These are phyloP conservation scores for Tolypocladium tundrense DNA, from an alignment of 2,329 filamentous ascomycete genomes.

Conservation along the genomic window DNA sequence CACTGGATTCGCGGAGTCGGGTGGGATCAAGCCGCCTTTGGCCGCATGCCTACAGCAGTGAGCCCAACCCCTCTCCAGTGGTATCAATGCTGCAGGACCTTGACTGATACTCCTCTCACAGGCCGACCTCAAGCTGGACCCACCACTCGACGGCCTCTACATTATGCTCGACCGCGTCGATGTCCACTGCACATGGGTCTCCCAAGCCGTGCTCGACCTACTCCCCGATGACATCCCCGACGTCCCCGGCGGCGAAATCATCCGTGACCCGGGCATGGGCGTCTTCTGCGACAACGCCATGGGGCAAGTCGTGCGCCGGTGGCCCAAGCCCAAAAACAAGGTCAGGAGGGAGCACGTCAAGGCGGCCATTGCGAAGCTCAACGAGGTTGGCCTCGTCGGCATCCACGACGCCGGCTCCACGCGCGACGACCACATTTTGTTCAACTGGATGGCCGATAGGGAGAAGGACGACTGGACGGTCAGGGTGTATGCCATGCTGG, in stretches of 20 bases:
- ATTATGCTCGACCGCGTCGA: conserved; percentile 63
- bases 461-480: conserved; percentile 43
- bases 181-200: conserved; percentile 62
- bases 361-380: conserved; percentile 51
- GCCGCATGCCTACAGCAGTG: conserved; percentile 55
- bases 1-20: conserved; percentile 59
- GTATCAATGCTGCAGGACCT: not conserved
- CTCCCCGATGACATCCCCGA: conserved; percentile 42
- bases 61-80: conserved; percentile 14
- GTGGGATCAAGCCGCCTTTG: conserved; percentile 59
- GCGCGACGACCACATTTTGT: conserved; percentile 43
- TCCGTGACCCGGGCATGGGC: conserved; percentile 50
- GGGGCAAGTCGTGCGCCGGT: conserved; percentile 46
- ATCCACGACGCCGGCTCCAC: conserved; percentile 58
- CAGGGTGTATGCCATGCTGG: conserved; percentile 58
- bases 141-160: conserved; percentile 42
- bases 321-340: conserved; percentile 44
- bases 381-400: conserved; percentile 55
- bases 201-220: conserved; percentile 49
- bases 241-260: conserved; percentile 53
- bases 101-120: conserved; percentile 10
- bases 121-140: conserved; percentile 44
- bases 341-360: conserved; percentile 43
- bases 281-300: conserved; percentile 69
- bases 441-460: conserved; percentile 34